Base-by-base conservation (phyloP, 1,139 yeast genomes). In the Magnusiomyces magnusii region DNA sequence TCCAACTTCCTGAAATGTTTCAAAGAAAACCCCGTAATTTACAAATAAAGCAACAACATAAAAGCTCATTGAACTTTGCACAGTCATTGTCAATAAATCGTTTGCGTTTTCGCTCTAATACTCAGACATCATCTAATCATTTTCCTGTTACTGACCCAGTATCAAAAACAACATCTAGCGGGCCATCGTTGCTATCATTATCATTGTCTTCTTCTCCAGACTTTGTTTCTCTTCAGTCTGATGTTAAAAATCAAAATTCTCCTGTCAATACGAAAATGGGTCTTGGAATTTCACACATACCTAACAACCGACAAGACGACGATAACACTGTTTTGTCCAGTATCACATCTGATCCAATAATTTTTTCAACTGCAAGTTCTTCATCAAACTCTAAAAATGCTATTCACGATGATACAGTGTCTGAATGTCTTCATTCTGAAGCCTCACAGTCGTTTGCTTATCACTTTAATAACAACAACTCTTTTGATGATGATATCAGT, bases 1-100 rank as follows among this genome's bases (percentile, higher is more conserved):
- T 44, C n/a, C 49, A 44, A 44, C 49, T 44, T 44, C 49, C 49
- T 9, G 49, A 23, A 5, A 44, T 44, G 49, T 44, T 44, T n/a
- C 49, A 44, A 23, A 5, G 49, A 44, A 19, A 23, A 23, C 49
- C 27, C 15, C 49, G 49, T 44, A 9, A 9, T 21, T 5, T 17
- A 19, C 49, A 44, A 44, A 25, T 3, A 44, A 3, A 19, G 3
- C 24, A 44, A n/a, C 49, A 44, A 44, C 27, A 19, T 5, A 44
- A 23, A 17, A 44, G 49, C 27, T 23, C 24, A 5, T 44, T 44
- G 17, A 19, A 44, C 49, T 21, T 44, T 44, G 24, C 49, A 5
- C 49, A 44, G n/a, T 44, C 49, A 21, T 44, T 44, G 24, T 21
- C 24, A 5, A 10, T 44, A 7, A 5, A 25, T 44, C 49, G 49